Evolutionary conservation across 345 rosid genomes (phyloP), one percentile per base, ranked within the genome.

Genomic region (Citrus unshiu): DNA sequence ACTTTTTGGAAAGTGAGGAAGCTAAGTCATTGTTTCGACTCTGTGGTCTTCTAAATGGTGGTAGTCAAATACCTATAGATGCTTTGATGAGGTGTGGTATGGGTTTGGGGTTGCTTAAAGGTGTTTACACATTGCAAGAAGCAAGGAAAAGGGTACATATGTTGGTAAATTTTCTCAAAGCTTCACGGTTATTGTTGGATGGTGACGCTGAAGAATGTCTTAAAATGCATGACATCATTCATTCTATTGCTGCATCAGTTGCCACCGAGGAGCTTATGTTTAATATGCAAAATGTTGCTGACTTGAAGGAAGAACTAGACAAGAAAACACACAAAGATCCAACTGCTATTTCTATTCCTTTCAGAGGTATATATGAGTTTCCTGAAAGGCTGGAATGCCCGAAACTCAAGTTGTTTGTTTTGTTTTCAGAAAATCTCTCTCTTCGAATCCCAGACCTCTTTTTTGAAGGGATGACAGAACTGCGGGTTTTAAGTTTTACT

Each of bases 221-320:
- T 32, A 79, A 49, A 37, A 81, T 86, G 81, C 85, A 86, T 61
- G 84, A 85, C 57, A 46, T 79, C 25, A 66, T 81, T 9, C 72
- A 6, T 51, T 13, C 25, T 39, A 74, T 68, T 5, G 83, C 86
- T 16, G 10, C 49, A 2, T 60, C 75, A n/a, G 68, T 83, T 5
- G 83, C 82, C 24, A 24, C 10, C 25, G 78, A 76, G 3, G 24
- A 66, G 6, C 68, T 32, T 24, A 29, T 66, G 32, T 32, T 78
- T n/a, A 12, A 37, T 29, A 7, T 72, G 30, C 16, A 5, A 9
- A 9, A 9, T 19, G 56, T 19, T 56, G 18, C 69, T 5, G 75
- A 18, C 9, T 22, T 79, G 49, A n/a, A 58, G 4, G 72, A 60
- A 56, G 69, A 60, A 65, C 46, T 81, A 9, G 32, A 9, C 1